Evolutionary conservation across 768 basidiomycete species (phyloP), one percentile per base, ranked within the genome.

Genomic region (Lactarius evosmus): DNA sequence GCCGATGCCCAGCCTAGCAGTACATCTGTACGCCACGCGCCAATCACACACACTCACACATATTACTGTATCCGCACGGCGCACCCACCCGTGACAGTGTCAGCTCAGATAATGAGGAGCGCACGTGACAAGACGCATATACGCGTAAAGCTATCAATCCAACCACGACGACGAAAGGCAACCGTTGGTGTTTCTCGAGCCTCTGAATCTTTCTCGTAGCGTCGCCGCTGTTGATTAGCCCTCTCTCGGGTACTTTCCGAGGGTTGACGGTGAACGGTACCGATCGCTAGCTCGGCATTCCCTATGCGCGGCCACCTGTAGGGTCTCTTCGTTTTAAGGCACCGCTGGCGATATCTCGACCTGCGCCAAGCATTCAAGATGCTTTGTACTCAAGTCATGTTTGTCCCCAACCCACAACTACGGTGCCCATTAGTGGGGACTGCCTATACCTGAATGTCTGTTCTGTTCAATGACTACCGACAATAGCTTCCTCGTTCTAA

Each of bases 231-330:
- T 77, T 81, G 19, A 74, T 83, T 17, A 64, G 59, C 6, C 67
- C 82, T 9, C 74, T 71, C 11, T 78, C 75, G 7, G 84, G 84
- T 5, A 76, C 73, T 0, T 84, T 84, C 64, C 78, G 77, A 3
- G 84, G 84, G 9, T 66, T 80, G 5, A 62, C 74, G 8, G 77
- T 76, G 14, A 79, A 80, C 53, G 79, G 78, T 9, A 79, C 79
- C 11, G 82, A 86, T 11, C 68, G 77, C 69, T 88, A 84, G 80
- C 76, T 86, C 14, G 86, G 85, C 3, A 79, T 89, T 36, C 86
- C 82, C 0, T 89, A 77, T 61, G 86, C 84, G 4, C 73, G 80
- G 63, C 77, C 85, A 2, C 87, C 87, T 0, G 67, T 83, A 0
- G 85, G 85, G 1, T 44, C 69, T 7, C 76, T 87, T 50, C 79